Evolutionary conservation across 2,329 filamentous ascomycete genomes (phyloP).

Genomic region (Penicillium sp.): DNA sequence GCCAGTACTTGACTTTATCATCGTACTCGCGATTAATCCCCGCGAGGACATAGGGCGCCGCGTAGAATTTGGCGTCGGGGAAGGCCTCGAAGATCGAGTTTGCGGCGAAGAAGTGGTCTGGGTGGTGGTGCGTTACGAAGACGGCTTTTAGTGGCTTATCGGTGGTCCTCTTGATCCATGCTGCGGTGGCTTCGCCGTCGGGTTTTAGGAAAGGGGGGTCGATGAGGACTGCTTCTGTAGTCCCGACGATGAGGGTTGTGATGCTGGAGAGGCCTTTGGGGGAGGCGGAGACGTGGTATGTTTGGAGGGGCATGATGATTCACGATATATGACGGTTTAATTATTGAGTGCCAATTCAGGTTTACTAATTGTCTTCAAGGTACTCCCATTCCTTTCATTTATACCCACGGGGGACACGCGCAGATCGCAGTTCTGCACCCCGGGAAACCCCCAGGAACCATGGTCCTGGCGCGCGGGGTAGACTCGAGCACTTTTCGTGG

Average conservation of each 20-base stretch:
- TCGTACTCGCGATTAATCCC: conserved; percentile 42
- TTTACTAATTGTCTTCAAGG: too few relatives aligned
- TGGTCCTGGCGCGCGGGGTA: background rate
- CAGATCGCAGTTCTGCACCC: background rate
- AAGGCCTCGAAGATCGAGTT: conserved; percentile 38
- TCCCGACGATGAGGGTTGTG: conserved; percentile 24
- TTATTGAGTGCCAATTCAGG: too few relatives aligned
- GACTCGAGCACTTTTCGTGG: background rate
- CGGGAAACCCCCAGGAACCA: background rate
- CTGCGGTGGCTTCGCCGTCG: conserved; percentile 34
- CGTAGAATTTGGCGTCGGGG: conserved; percentile 27
- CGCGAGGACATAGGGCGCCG: conserved; percentile 34
- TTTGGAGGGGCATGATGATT: conserved; percentile 13
- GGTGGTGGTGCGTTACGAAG: conserved; percentile 43
- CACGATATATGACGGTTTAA: too few relatives aligned
- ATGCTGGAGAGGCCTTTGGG: conserved; percentile 34
- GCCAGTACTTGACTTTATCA: conserved; percentile 40
- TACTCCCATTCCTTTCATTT: too few relatives aligned
- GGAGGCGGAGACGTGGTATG: conserved; percentile 23
- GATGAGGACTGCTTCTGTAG: conserved; percentile 28
- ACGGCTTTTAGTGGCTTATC: conserved; percentile 32
- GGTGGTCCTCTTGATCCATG: conserved; percentile 33
- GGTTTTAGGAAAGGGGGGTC: conserved; percentile 40
- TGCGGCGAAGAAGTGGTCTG: conserved; percentile 40
- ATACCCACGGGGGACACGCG: too few relatives aligned